Base-by-base conservation (phyloP, 2,329 filamentous ascomycete genomes). In the Phyllosticta ampelicida region DNA sequence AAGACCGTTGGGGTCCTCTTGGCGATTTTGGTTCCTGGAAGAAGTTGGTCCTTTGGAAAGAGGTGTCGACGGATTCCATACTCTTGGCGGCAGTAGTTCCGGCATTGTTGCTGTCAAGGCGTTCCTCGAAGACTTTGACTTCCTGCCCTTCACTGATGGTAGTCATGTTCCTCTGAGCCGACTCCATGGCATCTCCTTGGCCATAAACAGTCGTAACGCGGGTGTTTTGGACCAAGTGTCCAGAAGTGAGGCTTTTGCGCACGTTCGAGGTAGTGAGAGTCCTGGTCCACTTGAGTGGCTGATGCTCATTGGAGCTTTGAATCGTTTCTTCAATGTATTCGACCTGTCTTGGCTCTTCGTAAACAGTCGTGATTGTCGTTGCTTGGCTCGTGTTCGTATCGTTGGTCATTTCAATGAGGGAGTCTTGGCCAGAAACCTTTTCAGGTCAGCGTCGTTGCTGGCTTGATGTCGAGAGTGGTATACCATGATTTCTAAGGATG, bases 71-170 rank as follows among this genome's bases (percentile, higher is more conserved):
- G 4, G 36, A 44, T 6, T 44, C n/a, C 13, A 44, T n/a, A 8
- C n/a, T 18, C 13, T 44, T 44, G 36, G n/a, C 36, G 36, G 36
- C 13, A 1, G 36, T n/a, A 16, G n/a, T n/a, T 44, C 36, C 36
- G 6, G 36, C 1, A n/a, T 44, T 44, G 36, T 44, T 44, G 56
- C 56, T 9, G 62, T 61, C 53, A 56, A 62, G 21, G 52, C 61
- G 4, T 49, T 63, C 5, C 62, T 63, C 56, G 60, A 60, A 54
- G 53, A 48, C 11, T 58, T 63, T 16, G 61, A 63, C 49, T 62
- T 63, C 48, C 18, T 62, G 21, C 58, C 53, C 44, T 62, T 61
- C 56, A 62, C n/a, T 44, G 36, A 44, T 44, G 5, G 36, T 44
- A 1, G 36, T 44, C 36, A 44, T 44, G 36, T 44, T 44, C 13